These are phyloP conservation scores for Omphalotus guepiniiformis DNA, from an alignment of 768 basidiomycete genomes.

Conservation along the genomic window DNA sequence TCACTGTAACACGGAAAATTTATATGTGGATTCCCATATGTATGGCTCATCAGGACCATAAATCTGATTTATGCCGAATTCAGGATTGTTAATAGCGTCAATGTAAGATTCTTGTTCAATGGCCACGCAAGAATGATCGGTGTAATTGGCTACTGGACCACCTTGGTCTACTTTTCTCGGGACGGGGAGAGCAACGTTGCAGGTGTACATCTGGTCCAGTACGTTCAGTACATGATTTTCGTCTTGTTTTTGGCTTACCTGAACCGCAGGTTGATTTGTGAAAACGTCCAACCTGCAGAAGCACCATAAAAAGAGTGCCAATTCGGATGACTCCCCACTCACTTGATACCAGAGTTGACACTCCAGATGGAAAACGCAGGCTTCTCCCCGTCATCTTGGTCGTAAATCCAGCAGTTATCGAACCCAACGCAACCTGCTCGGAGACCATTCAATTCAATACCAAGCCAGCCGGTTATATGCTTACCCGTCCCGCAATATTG, in stretches of 20 bases:
- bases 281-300: slow-evolving; percentile 34
- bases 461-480: neutral
- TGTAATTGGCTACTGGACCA: slow-evolving; percentile 30
- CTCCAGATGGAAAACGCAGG: slow-evolving; percentile 40
- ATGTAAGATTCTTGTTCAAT: slow-evolving; percentile 42
- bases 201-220: slow-evolving; percentile 31
- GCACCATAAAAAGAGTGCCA: too few species aligned
- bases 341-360: slow-evolving; percentile 42
- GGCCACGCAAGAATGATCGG: slow-evolving; percentile 37
- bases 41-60: slow-evolving; percentile 35
- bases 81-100: slow-evolving; percentile 46
- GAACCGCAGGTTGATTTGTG: slow-evolving; percentile 43
- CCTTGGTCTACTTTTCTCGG: slow-evolving; percentile 41
- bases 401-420: slow-evolving; percentile 45
- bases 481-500: slow-evolving; percentile 38
- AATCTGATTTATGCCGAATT: slow-evolving; percentile 40
- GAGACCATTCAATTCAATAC: neutral
- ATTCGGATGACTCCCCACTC: slow-evolving; percentile 6
- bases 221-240: too few species aligned
- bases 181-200: slow-evolving; percentile 34
- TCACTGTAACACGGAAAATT: slow-evolving; percentile 24
- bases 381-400: slow-evolving; percentile 23
- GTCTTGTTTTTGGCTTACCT: slow-evolving; percentile 25
- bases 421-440: slow-evolving; percentile 38
- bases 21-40: slow-evolving; percentile 36